These are phyloP conservation scores for Pholiota microspora DNA, from an alignment of 768 basidiomycete genomes.

Conservation along the genomic window DNA sequence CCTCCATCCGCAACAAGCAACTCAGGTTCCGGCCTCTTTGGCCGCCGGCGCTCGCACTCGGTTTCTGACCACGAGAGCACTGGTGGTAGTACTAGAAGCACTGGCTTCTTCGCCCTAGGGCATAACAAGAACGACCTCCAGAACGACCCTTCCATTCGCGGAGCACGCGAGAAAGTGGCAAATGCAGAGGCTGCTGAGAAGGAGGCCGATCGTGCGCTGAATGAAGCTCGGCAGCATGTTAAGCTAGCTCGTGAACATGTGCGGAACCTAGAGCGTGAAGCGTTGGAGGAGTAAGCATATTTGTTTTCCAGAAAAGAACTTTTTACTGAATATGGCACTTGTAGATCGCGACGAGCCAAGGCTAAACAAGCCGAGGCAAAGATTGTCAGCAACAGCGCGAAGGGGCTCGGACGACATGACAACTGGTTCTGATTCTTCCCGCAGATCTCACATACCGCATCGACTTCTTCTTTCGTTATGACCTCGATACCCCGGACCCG, in stretches of 20 bases:
- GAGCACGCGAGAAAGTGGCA: conserved; percentile 48
- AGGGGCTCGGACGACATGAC: conserved; percentile 44
- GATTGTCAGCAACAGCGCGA: conserved; percentile 45
- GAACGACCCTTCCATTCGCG: conserved; percentile 43
- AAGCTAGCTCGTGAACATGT: conserved; percentile 48
- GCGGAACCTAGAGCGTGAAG: conserved; percentile 47
- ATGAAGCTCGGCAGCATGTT: conserved; percentile 43
- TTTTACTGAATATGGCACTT: conserved; percentile 1
- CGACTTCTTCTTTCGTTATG: not conserved
- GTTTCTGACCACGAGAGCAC: conserved; percentile 6
- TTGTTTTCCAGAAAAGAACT: not conserved
- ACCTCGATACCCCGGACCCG: not conserved
- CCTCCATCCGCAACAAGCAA: conserved; percentile 16
- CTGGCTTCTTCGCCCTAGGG: conserved; percentile 27
- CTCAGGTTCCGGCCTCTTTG: conserved; percentile 21
- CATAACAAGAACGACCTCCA: conserved; percentile 18
- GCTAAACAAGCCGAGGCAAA: conserved; percentile 52
- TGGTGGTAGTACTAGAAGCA: conserved; percentile 15
- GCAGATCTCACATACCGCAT: no score
- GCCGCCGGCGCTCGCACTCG: conserved; percentile 18
- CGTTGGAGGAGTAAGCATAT: conserved; percentile 46
- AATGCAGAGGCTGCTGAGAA: conserved; percentile 51
- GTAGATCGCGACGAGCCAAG: conserved; percentile 46
- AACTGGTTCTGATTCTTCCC: conserved; percentile 1
- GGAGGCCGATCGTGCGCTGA: conserved; percentile 49